These are phyloP conservation scores for Rehmannia glutinosa DNA, from an alignment of 257 asterid species.

Conservation along the genomic window DNA sequence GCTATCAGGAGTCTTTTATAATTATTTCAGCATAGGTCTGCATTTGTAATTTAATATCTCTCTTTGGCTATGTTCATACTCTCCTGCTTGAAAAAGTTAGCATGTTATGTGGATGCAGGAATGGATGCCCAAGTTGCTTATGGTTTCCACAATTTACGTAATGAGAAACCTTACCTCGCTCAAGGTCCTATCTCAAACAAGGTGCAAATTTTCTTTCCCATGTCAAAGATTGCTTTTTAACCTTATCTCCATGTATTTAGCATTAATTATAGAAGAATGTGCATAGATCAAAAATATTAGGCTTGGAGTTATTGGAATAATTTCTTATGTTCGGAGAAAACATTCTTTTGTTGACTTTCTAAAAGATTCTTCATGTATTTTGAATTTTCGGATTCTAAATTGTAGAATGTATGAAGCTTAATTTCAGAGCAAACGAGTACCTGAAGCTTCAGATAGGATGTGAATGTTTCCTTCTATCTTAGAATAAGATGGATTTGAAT, in stretches of 20 bases:
- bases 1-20: constrained; percentile 88
- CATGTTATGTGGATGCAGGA: constrained; percentile 40
- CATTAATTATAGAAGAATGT: not conserved
- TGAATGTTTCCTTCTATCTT: not conserved
- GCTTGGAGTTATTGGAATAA: too few relatives aligned
- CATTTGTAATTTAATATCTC: constrained; percentile 2
- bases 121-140: constrained; percentile 99
- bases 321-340: not conserved
- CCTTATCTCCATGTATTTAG: constrained; percentile 3
- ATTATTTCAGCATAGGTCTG: constrained; percentile 94
- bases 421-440: too few relatives aligned
- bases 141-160: constrained; percentile 91
- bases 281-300: not conserved
- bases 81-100: not conserved
- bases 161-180: constrained; percentile 92
- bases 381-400: not conserved
- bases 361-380: not conserved
- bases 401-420: not conserved
- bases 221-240: constrained; percentile 6
- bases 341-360: not conserved
- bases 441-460: not conserved
- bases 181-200: constrained; percentile 90
- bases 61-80: not conserved
- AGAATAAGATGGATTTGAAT: not conserved
- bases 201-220: constrained; percentile 37